Base-by-base conservation (phyloP, 257 asterid genomes). In the Euphrasia confusa region DNA sequence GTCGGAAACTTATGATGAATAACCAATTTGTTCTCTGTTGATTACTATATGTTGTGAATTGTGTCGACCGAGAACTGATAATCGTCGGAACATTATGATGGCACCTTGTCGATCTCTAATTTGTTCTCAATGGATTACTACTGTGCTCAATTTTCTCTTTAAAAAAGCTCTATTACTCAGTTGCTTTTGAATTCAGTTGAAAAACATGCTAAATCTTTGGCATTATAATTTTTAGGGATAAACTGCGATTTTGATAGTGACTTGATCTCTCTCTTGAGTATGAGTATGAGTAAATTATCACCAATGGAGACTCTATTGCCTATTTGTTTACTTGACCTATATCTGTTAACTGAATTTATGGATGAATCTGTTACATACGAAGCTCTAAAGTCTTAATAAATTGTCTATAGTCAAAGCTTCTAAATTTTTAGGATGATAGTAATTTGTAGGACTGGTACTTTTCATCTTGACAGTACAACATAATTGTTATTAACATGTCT, bases 271-370 rank as follows among this genome's bases (percentile, higher is more conserved):
- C 50, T 7, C 35, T 21, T 7, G 39, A 30, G 50, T 5, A 4
- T 7, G 39, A 30, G 50, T 5, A 4, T 47, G 24, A 40, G n/a
- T 45, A 33, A 61, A 61, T 45, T 4, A 1, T 21, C 50, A 60
- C 52, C 15, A 30, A 47, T 48, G 60, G 66, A 60, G 18, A 48
- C 53, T 58, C 28, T 10, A 18, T 15, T 30, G 12, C 58, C 50
- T 40, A n/a, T 57, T 32, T 30, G 33, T 47, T 53, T 52, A 17
- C 49, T 21, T 53, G 27, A 21, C 52, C 5, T 61, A 61, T 28
- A 42, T 54, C 6, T 53, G 35, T 24, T 18, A 53, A 53, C 15
- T 18, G 24, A 4, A 10, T 53, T 21, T 53, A 9, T 53, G 33
- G 58, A 53, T 53, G 33, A 18, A 53, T 53, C 58, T 53, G 2